Base-by-base conservation (phyloP, 2,329 filamentous ascomycete species). In the Colletotrichum navitas region DNA sequence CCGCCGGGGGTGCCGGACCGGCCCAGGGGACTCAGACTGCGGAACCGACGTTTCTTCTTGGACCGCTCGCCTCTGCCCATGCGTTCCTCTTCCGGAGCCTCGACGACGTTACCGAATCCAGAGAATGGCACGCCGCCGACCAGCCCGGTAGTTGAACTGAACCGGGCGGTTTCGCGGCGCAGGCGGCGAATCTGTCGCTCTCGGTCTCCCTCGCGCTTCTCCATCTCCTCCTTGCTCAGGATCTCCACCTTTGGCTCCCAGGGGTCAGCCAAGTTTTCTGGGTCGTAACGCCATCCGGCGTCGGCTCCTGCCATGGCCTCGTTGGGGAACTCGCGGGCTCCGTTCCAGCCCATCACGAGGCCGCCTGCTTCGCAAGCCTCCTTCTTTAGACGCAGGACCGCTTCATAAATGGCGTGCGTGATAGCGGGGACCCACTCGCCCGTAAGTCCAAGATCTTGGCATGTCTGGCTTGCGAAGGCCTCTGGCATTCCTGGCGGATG, bases 341-440 rank as follows among this genome's bases (percentile, higher is more conserved):
- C 91, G 69, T 89, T 89, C 85, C 91, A 90, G 51, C 92, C 92
- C 21, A 90, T 87, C n/a, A 97, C 91, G 10, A 98, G 84, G 1
- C 94, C 94, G 47, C 94, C 94, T 49, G 94, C 94, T 80, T 98
- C 96, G 78, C 95, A 97, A 0, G 95, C 94, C 79, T 98, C 96
- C 81, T 99, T 99, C 84, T 98, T 98, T 41, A 98, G 84, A 58
- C 93, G 92, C 74, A 98, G 82, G 0, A 97, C 94, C 12, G 96
- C 93, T 81, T 99, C 96, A 81, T 98, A 98, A 76, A 99, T 98
- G 43, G 95, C 96, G 79, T 98, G 95, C 18, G 96, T 94, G 85
- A 99, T 94, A 39, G 94, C 94, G 3, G 94, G 93, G 5, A 97
- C 90, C 94, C 96, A 99, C 83, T 99, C 96, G 56, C 94, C 94